Evolutionary conservation across 2,329 filamentous ascomycete genomes (phyloP).

Genomic region (Pseudonectria buxi): DNA sequence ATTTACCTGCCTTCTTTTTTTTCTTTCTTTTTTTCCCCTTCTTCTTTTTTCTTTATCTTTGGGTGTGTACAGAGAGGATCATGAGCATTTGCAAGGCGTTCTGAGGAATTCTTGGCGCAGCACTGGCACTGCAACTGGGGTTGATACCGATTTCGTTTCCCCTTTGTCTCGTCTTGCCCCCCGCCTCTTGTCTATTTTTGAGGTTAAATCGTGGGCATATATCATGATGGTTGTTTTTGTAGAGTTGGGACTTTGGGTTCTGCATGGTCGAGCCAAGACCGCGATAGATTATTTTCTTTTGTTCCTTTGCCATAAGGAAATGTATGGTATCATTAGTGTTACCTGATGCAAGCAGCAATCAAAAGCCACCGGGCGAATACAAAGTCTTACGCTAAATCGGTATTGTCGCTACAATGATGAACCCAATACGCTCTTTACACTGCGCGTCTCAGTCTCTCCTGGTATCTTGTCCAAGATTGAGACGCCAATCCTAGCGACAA

Average conservation of each 20-base stretch:
- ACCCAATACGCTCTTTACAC: no score
- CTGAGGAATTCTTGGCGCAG: slow-evolving; percentile 11
- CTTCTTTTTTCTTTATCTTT: slow-evolving; percentile 9
- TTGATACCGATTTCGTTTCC: slow-evolving; percentile 20
- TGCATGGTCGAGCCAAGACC: slow-evolving; percentile 6
- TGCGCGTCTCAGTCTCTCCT: no score
- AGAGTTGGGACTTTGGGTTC: slow-evolving; percentile 4
- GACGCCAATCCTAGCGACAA: no score
- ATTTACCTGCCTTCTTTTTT: slow-evolving; percentile 8
- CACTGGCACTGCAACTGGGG: slow-evolving; percentile 14
- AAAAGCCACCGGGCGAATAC: no score
- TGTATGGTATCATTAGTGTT: no score
- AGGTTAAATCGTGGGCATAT: no score
- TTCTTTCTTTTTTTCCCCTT: slow-evolving; percentile 10
- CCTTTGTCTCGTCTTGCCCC: slow-evolving; percentile 6
- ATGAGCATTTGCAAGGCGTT: slow-evolving; percentile 28
- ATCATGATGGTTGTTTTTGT: not conserved
- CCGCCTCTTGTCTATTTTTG: no score
- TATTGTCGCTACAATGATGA: no score
- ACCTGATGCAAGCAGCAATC: no score
- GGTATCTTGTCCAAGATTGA: no score
- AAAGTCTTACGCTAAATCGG: no score
- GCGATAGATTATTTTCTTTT: slow-evolving; percentile 13
- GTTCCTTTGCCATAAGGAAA: slow-evolving; percentile 1
- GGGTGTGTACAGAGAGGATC: slow-evolving; percentile 18